These are phyloP conservation scores for Thozetella sp. DNA, from an alignment of 495 filamentous ascomycete species.

Conservation along the genomic window DNA sequence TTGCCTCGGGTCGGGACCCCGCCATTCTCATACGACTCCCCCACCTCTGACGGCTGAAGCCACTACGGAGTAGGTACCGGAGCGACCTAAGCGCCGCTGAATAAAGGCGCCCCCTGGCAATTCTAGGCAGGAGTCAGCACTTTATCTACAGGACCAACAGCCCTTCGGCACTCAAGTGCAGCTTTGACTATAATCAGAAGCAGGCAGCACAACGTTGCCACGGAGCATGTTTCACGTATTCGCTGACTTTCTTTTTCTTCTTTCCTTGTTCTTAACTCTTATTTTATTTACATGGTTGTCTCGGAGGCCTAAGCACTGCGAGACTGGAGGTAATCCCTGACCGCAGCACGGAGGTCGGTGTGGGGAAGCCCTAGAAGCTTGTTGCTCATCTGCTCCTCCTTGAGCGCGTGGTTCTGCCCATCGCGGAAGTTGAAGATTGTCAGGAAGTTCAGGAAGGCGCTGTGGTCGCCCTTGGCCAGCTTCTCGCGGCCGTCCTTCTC, in stretches of 20 bases:
- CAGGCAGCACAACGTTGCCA: no score
- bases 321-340: neutral
- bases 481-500: constrained; percentile 36
- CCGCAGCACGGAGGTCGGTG: neutral
- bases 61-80: no score
- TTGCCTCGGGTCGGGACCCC: no score
- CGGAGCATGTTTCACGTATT: no score
- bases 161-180: no score
- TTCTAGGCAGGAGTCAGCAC: no score
- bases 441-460: constrained; percentile 33
- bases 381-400: constrained; percentile 5
- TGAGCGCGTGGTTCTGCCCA: constrained; percentile 28
- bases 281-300: neutral
- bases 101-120: no score
- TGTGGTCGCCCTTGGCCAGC: constrained; percentile 29
- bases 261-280: neutral
- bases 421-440: constrained; percentile 28
- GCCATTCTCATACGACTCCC: no score
- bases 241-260: neutral
- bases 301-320: neutral
- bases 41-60: no score
- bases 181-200: no score
- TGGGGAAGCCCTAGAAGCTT: neutral
- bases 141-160: no score
- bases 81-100: no score